These are phyloP conservation scores for Mycena rebaudengoi DNA, from an alignment of 768 basidiomycete genomes.

Conservation along the genomic window DNA sequence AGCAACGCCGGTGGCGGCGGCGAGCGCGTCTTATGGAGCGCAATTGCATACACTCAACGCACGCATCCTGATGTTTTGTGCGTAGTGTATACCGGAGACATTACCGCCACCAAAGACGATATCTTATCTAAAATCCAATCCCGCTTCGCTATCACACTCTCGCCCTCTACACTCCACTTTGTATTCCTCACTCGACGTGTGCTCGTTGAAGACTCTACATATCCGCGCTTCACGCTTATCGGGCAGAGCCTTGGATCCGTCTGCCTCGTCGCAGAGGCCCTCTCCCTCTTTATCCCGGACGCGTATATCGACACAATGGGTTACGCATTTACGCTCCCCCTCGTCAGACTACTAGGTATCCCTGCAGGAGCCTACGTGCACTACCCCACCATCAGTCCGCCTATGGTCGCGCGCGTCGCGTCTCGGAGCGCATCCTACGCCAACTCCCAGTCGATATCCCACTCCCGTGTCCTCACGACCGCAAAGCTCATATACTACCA, in stretches of 20 bases:
- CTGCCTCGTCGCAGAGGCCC: slow-evolving; percentile 83
- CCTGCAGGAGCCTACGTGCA: slow-evolving; percentile 93
- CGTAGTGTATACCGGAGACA: slow-evolving; percentile 91
- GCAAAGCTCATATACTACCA: slow-evolving; percentile 80
- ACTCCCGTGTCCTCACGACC: no score
- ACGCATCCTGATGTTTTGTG: slow-evolving; percentile 70
- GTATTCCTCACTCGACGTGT: slow-evolving; percentile 77
- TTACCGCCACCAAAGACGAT: slow-evolving; percentile 77
- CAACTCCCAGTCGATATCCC: no score
- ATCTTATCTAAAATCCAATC: slow-evolving; percentile 89
- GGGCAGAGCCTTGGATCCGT: slow-evolving; percentile 93
- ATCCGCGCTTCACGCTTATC: slow-evolving; percentile 91
- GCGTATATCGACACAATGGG: slow-evolving; percentile 98
- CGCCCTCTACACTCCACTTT: slow-evolving; percentile 75
- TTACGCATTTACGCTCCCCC: slow-evolving; percentile 92
- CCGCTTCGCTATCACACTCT: slow-evolving; percentile 62
- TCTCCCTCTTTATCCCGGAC: slow-evolving; percentile 83
- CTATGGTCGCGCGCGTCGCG: slow-evolving; percentile 88
- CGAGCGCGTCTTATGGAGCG: slow-evolving; percentile 95
- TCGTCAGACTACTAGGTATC: slow-evolving; percentile 72
- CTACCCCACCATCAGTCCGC: slow-evolving; percentile 94
- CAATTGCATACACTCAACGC: slow-evolving; percentile 79
- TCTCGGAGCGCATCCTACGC: no score
- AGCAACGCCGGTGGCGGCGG: slow-evolving; percentile 98
- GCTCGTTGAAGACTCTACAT: slow-evolving; percentile 82